Percentiles rank a stretch among this genome's conserved stretches.
Conservation (phyloP, 1,139 yeast species). For the Taphrina flavorubra region DNA sequence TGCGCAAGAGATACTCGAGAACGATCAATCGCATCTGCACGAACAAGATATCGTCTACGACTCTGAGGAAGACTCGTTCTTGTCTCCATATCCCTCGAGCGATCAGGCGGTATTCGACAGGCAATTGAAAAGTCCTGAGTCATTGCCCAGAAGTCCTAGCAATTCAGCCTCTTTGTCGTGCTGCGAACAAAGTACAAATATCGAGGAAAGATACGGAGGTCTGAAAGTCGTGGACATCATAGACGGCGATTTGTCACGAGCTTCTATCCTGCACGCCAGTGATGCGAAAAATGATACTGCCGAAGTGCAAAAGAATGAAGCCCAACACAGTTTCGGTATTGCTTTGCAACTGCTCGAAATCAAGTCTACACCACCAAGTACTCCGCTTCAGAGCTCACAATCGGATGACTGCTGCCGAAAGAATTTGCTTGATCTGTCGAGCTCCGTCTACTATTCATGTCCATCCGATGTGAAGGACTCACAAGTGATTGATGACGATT, state of each 20-base stretch:
- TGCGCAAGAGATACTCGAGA: not conserved
- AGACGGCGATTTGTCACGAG: too few relatives aligned
- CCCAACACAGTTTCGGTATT: not conserved
- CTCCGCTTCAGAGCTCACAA: not conserved
- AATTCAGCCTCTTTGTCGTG: too few relatives aligned
- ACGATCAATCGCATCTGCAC: not conserved
- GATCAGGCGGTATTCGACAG: too few relatives aligned
- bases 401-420: too few relatives aligned
- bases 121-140: not conserved
- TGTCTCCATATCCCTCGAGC: not conserved
- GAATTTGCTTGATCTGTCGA: not conserved
- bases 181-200: too few relatives aligned
- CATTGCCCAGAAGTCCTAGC: too few relatives aligned
- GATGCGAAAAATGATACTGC: too few relatives aligned
- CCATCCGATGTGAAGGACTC: not conserved
- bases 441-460: conserved; percentile 8
- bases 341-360: not conserved
- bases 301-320: not conserved
- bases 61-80: conserved; percentile 5
- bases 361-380: conserved; percentile 8
- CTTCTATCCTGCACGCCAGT: too few relatives aligned
- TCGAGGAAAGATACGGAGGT: too few relatives aligned
- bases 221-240: too few relatives aligned
- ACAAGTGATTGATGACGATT: not conserved
- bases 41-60: not conserved